Evolutionary conservation across 495 filamentous ascomycete genomes (phyloP).

Genomic region (Xylaria acuta): DNA sequence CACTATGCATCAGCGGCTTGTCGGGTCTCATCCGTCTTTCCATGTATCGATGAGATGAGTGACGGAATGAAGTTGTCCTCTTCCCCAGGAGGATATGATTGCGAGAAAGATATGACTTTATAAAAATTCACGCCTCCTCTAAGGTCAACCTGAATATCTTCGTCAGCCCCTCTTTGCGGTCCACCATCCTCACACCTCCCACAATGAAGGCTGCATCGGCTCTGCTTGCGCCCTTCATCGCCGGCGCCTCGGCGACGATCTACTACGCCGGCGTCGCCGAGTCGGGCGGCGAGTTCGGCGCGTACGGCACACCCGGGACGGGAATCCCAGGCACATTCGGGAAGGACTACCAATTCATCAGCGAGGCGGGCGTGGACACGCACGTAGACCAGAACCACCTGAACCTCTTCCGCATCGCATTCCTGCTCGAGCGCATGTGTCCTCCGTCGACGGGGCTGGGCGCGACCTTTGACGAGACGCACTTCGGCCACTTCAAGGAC

Average conservation of each 20-base stretch:
- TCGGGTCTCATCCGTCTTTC: not conserved
- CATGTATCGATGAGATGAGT: not conserved
- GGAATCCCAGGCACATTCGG: constrained; percentile 58
- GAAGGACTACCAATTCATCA: constrained; percentile 60
- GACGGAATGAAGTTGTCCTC: not conserved
- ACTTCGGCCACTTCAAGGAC: constrained; percentile 55
- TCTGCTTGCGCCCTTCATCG: constrained; percentile 39
- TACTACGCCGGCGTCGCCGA: constrained; percentile 62
- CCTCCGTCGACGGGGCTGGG: constrained; percentile 55
- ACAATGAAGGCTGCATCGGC: constrained; percentile 41
- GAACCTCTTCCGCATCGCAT: constrained; percentile 61
- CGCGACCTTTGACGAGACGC: constrained; percentile 59
- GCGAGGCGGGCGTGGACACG: constrained; percentile 50
- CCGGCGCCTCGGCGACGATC: constrained; percentile 52
- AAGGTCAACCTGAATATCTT: not conserved
- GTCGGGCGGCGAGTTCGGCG: constrained; percentile 60
- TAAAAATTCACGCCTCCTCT: constrained; percentile 21
- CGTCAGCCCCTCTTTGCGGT: too few species aligned
- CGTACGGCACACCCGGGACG: constrained; percentile 51
- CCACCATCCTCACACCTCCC: not conserved
- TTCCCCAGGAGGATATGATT: not conserved
- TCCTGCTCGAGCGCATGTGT: constrained; percentile 62
- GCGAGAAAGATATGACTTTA: not conserved
- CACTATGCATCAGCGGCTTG: not conserved
- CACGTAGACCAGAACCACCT: constrained; percentile 55